A percentile compares a stretch with the other conserved stretches of the same genome.
Conservation (phyloP, 176 grass and related monocot species). For the Triticum timopheevii region DNA sequence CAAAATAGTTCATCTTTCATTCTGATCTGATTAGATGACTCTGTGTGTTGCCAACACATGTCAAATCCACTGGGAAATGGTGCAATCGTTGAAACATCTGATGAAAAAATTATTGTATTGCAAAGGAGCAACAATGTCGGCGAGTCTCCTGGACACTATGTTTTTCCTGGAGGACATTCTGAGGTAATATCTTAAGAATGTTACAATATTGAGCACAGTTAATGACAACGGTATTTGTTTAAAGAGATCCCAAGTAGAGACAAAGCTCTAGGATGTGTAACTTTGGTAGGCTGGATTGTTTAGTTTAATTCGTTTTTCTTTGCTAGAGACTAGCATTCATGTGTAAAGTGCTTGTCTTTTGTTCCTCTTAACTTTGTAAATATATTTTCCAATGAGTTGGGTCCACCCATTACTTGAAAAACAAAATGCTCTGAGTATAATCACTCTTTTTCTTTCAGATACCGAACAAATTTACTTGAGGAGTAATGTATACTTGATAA, state of each 20-base stretch:
- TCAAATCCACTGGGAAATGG: constrained; percentile 87
- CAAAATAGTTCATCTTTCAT: constrained; percentile 22
- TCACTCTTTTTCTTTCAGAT: not conserved
- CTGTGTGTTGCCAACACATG: constrained; percentile 70
- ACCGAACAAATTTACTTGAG: not conserved
- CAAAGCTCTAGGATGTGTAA: not conserved
- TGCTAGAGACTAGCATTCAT: not conserved
- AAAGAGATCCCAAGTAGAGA: not conserved
- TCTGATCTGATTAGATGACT: constrained; percentile 52
- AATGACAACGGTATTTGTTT: not conserved
- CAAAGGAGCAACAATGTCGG: constrained; percentile 94
- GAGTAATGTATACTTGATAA: not conserved
- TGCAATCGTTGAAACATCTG: constrained; percentile 88
- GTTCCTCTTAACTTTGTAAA: not conserved
- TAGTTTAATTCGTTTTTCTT: not conserved
- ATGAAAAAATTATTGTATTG: constrained; percentile 73
- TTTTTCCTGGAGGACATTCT: constrained; percentile 94
- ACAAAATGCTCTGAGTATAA: not conserved
- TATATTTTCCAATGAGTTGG: not conserved
- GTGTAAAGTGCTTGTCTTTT: not conserved
- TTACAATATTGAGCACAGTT: not conserved
- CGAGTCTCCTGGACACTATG: constrained; percentile 85
- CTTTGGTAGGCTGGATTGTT: not conserved
- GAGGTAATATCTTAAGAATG: constrained; percentile 57
- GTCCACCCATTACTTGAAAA: not conserved